Percentiles rank a stretch among this genome's conserved stretches.
Evolutionary conservation across 805 yeast species (phyloP).

Genomic region (Candida dajiaensis): DNA sequence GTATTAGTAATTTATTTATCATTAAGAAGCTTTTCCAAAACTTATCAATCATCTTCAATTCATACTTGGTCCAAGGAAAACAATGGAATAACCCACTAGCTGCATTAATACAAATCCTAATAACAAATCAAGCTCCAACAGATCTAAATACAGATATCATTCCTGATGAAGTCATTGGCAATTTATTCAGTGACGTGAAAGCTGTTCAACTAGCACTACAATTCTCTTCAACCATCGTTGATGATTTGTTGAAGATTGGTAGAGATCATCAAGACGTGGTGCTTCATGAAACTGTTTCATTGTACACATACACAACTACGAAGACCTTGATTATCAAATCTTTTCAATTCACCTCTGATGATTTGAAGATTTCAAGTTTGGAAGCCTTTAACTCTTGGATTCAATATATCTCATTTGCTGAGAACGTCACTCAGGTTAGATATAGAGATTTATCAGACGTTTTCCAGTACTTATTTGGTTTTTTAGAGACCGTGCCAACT

Average conservation of each 20-base stretch:
- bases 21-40: slow-evolving; percentile 54
- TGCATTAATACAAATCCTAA: slow-evolving; percentile 18
- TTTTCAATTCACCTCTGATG: slow-evolving; percentile 10
- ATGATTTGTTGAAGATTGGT: slow-evolving; percentile 40
- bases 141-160: slow-evolving; percentile 3
- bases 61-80: slow-evolving; percentile 25
- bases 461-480: slow-evolving; percentile 11
- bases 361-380: slow-evolving; percentile 18
- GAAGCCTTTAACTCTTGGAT: slow-evolving; percentile 32
- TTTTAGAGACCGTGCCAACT: slow-evolving; percentile 6
- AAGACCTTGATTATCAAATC: slow-evolving; percentile 14
- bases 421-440: slow-evolving; percentile 18
- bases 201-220: slow-evolving; percentile 18
- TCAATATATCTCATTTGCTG: slow-evolving; percentile 32
- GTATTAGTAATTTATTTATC: slow-evolving; percentile 32
- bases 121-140: slow-evolving; percentile 9
- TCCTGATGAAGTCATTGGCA: slow-evolving; percentile 8
- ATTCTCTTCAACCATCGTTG: slow-evolving; percentile 43
- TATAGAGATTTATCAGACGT: slow-evolving; percentile 18
- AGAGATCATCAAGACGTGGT: slow-evolving; percentile 17
- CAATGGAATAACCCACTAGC: slow-evolving; percentile 38
- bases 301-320: slow-evolving; percentile 28
- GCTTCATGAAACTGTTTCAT: slow-evolving; percentile 35
- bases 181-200: slow-evolving; percentile 1
- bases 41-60: slow-evolving; percentile 39